Conservation (phyloP, 1,139 yeast species). For the Candida labiduridarum region DNA sequence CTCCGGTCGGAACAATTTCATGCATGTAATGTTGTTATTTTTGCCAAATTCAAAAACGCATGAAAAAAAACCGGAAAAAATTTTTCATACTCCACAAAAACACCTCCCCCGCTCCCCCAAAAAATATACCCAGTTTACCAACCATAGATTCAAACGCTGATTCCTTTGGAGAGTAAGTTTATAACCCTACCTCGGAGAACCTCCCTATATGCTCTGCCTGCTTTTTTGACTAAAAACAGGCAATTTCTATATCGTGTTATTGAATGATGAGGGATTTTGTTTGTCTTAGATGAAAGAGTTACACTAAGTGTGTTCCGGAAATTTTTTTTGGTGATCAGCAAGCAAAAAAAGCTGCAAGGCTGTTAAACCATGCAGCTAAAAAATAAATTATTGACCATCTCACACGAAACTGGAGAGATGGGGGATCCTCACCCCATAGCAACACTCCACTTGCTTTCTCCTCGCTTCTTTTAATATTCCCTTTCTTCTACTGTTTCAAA, state of each 20-base stretch:
- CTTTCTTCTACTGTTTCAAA: neutral
- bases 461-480: neutral
- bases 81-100: neutral
- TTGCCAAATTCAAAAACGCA: neutral
- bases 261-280: no score
- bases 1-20: constrained; percentile 11
- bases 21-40: constrained; percentile 5
- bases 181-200: neutral
- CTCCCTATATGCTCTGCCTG: neutral
- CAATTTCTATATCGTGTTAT: no score
- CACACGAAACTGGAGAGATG: constrained; percentile 2
- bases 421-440: constrained; percentile 1
- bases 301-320: neutral
- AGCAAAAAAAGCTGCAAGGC: constrained; percentile 1
- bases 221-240: neutral
- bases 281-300: no score
- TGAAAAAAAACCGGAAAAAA: neutral
- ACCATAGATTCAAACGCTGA: neutral
- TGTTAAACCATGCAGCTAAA: constrained; percentile 1
- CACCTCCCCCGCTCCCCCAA: neutral
- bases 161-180: neutral
- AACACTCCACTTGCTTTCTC: constrained; percentile 5
- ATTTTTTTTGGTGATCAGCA: neutral
- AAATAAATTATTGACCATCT: neutral
- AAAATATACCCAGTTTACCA: neutral